These are phyloP conservation scores for Chalara sp. DNA, from an alignment of 2,329 filamentous ascomycete genomes.

Conservation along the genomic window DNA sequence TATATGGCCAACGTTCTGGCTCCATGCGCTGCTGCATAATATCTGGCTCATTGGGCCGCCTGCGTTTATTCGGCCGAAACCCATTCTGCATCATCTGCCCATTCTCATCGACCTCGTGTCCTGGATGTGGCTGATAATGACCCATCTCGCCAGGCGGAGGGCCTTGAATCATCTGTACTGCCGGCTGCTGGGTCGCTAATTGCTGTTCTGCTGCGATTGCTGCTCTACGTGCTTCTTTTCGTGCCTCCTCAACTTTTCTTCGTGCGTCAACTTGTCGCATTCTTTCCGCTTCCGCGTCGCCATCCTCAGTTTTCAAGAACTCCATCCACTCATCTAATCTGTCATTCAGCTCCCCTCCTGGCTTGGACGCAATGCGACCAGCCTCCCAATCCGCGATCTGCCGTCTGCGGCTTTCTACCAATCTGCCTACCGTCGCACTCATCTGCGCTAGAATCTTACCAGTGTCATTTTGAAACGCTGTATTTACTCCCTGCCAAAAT, in stretches of 20 bases:
- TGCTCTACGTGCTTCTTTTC: conserved; percentile 25
- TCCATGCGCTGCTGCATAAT: conserved; percentile 11
- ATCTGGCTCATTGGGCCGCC: conserved; percentile 21
- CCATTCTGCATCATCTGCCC: conserved; percentile 18
- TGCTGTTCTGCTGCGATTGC: conserved; percentile 23
- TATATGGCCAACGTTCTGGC: conserved; percentile 9
- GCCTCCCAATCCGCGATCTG: conserved; percentile 27
- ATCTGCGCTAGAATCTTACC: conserved; percentile 27
- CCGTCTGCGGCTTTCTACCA: conserved; percentile 24
- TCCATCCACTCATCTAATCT: conserved; percentile 26
- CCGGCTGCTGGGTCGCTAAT: conserved; percentile 12
- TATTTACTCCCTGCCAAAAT: conserved; percentile 26
- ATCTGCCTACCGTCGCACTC: conserved; percentile 26
- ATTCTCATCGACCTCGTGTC: conserved; percentile 16
- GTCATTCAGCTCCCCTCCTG: conserved; percentile 25
- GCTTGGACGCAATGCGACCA: conserved; percentile 24
- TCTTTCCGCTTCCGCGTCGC: conserved; percentile 25
- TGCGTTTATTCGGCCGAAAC: conserved; percentile 21
- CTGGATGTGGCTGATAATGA: conserved; percentile 11
- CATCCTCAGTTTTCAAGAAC: conserved; percentile 26
- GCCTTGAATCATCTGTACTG: conserved; percentile 11
- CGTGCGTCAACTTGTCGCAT: conserved; percentile 27
- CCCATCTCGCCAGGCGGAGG: conserved; percentile 12
- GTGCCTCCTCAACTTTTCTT: conserved; percentile 24
- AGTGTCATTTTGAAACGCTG: conserved; percentile 23